Evolutionary conservation across 2,329 filamentous ascomycete species (phyloP).

Genomic region (Clonostachys chloroleuca): DNA sequence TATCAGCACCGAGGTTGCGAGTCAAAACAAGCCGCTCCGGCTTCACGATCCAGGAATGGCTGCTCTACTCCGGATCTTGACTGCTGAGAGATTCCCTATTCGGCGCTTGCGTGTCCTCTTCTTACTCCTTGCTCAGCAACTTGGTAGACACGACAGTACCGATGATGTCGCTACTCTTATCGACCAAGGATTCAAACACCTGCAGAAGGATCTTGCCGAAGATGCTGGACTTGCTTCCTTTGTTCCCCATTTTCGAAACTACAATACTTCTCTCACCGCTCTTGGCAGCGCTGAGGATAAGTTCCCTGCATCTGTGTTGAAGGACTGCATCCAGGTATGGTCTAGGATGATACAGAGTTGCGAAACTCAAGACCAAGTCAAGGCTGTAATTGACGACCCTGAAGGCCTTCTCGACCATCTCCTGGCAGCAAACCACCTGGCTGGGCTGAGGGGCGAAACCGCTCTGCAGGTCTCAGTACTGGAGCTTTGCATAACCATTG

Average conservation of each 20-base stretch:
- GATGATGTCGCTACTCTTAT: slow-evolving; percentile 31
- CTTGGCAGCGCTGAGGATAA: slow-evolving; percentile 28
- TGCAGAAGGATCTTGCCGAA: slow-evolving; percentile 31
- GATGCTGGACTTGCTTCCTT: slow-evolving; percentile 39
- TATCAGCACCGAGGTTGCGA: slow-evolving; percentile 32
- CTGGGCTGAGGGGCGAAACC: slow-evolving; percentile 45
- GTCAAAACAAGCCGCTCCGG: slow-evolving; percentile 24
- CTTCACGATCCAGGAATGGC: slow-evolving; percentile 40
- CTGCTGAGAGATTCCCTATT: slow-evolving; percentile 43
- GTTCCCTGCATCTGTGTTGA: slow-evolving; percentile 21
- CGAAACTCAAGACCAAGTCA: slow-evolving; percentile 32
- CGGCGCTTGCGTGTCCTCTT: slow-evolving; percentile 47
- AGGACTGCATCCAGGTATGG: slow-evolving; percentile 38
- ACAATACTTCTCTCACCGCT: slow-evolving; percentile 36
- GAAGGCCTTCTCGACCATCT: slow-evolving; percentile 43
- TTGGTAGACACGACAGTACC: slow-evolving; percentile 37
- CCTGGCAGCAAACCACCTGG: slow-evolving; percentile 44
- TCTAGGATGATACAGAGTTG: slow-evolving; percentile 30
- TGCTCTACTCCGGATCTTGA: slow-evolving; percentile 43
- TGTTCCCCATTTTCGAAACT: slow-evolving; percentile 41
- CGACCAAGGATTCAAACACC: slow-evolving; percentile 26
- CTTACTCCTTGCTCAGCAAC: slow-evolving; percentile 38
- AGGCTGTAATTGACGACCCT: slow-evolving; percentile 41
- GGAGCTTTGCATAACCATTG: slow-evolving; percentile 20
- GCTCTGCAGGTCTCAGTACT: slow-evolving; percentile 31